These are phyloP conservation scores for Pichiaceae sp. DNA, from an alignment of 1,139 yeast genomes.

Conservation along the genomic window DNA sequence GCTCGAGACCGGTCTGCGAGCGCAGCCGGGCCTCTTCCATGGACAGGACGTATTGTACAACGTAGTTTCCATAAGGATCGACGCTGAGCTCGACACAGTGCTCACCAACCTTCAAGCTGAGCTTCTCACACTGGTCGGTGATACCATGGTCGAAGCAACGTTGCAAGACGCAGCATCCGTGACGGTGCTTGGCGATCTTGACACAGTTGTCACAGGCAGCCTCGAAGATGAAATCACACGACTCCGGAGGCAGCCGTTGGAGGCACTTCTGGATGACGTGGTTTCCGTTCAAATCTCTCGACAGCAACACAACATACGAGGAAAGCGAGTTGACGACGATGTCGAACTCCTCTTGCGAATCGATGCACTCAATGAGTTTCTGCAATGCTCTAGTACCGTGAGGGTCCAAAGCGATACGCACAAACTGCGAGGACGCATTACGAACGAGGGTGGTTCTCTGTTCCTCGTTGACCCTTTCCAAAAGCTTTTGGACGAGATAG, in stretches of 20 bases:
- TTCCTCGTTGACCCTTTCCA: constrained; percentile 62
- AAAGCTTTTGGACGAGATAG: constrained; percentile 80
- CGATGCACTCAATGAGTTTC: constrained; percentile 67
- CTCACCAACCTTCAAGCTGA: constrained; percentile 42
- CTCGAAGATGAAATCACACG: constrained; percentile 81
- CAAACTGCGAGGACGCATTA: constrained; percentile 67
- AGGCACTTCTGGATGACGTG: constrained; percentile 93
- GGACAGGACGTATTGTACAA: constrained; percentile 80
- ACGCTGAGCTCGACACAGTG: constrained; percentile 65
- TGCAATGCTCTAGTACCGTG: constrained; percentile 96
- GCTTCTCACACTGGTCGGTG: constrained; percentile 51
- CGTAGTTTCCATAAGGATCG: constrained; percentile 96
- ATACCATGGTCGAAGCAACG: constrained; percentile 85
- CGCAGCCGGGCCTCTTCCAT: constrained; percentile 32
- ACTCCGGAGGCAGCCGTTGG: constrained; percentile 58
- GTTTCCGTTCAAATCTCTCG: constrained; percentile 89
- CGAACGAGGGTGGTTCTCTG: constrained; percentile 67
- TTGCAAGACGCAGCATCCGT: constrained; percentile 95
- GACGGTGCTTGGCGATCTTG: constrained; percentile 89
- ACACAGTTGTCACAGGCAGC: constrained; percentile 72
- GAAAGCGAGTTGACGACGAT: constrained; percentile 53
- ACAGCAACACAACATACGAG: constrained; percentile 69
- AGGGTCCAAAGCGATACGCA: constrained; percentile 66
- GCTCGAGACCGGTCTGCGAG: constrained; percentile 18
- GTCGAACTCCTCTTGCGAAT: constrained; percentile 48